Base-by-base conservation (phyloP, 257 asterid genomes). In the Ehretia macrophylla region DNA sequence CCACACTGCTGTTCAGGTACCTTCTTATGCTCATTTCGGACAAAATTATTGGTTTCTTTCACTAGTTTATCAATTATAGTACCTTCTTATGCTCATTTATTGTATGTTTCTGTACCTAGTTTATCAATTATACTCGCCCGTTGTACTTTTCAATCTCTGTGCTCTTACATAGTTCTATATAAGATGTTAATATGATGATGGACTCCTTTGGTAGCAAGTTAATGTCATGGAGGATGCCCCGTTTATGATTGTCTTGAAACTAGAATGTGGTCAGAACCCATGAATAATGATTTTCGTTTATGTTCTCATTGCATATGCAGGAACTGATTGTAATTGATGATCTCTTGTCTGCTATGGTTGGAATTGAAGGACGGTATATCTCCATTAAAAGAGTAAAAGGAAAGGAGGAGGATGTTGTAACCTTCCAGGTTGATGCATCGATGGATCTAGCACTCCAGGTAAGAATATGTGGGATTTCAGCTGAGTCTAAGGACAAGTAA, bases 371-470 rank as follows among this genome's bases (percentile, higher is more conserved):
- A 53, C 77, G 91, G 11, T 92, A 92, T 59, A 81, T 79, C 65
- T 84, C 96, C 57, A 81, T 88, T 50, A 84, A 69, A 68, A 77
- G 72, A 70, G 79, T 70, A 50, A 81, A 67, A 10, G 94, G 86
- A 68, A 83, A 79, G 16, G 80, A n/a, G n/a, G 95, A 75, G 60
- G 79, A 83, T 68, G 35, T 19, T 68, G 66, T 80, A 27, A 63
- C 72, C 50, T 88, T 84, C 63, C 86, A 88, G 54, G 86, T 86
- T 60, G 99, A 88, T 56, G 82, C 96, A 49, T 92, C 99, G 23
- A 88, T 92, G 99, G 99, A 86, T 82, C 79, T 92, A 71, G 77
- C 91, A 47, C 95, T 92, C 79, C 99, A 88, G 90, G 99, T 77
- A 70, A 75, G 72, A 57, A 51, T 63, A 1, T 51, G 56, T 59